Percentiles rank a stretch among this genome's conserved stretches.
Evolutionary conservation across 169 alveolate genomes (phyloP).

Genomic region (Plasmodium yoelii): DNA sequence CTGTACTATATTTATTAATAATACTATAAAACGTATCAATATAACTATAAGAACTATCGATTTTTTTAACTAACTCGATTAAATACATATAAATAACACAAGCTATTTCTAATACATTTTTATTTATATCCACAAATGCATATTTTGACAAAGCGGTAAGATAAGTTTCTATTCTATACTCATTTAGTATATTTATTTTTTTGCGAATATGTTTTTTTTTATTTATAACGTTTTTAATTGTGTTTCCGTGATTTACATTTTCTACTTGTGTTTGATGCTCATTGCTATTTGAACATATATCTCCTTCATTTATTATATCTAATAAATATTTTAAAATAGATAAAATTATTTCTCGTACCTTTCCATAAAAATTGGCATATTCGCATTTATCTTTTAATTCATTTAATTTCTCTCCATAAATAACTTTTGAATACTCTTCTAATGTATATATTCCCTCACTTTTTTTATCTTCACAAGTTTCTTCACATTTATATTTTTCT

Average conservation of each 20-base stretch:
- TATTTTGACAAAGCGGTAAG: constrained; percentile 48
- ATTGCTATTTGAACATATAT: constrained; percentile 6
- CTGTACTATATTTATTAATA: constrained; percentile 58
- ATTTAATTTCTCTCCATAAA: constrained; percentile 16
- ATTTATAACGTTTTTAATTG: neutral
- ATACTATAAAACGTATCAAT: constrained; percentile 22
- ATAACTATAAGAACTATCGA: constrained; percentile 15
- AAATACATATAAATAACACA: constrained; percentile 41
- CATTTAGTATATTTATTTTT: constrained; percentile 19
- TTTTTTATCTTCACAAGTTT: neutral
- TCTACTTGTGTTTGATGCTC: neutral
- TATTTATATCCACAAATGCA: constrained; percentile 55
- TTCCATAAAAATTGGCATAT: constrained; percentile 32
- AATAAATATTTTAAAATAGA: constrained; percentile 52
- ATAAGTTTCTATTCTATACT: constrained; percentile 37
- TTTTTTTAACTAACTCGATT: constrained; percentile 35
- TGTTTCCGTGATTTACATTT: constrained; percentile 8
- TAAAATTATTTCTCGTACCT: constrained; percentile 56
- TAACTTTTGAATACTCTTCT: constrained; percentile 20
- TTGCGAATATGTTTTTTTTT: constrained; percentile 6
- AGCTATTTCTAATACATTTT: constrained; percentile 33
- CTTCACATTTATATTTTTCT: constrained; percentile 14
- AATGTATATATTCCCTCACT: neutral
- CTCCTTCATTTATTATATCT: constrained; percentile 53
- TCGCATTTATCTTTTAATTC: constrained; percentile 34